These are phyloP conservation scores for Jatropha curcas DNA, from an alignment of 345 rosid species.

Conservation along the genomic window DNA sequence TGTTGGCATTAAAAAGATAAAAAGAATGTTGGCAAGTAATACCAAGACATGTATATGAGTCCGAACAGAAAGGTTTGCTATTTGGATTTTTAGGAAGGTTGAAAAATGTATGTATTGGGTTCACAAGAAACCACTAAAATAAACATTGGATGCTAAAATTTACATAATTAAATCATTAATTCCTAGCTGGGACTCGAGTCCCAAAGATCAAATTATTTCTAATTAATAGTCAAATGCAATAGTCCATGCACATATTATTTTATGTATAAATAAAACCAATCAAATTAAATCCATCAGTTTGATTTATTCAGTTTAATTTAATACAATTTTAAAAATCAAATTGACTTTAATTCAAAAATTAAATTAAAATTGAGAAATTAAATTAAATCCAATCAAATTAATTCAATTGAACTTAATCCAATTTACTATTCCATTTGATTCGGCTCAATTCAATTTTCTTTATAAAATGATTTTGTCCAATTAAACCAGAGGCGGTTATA, in stretches of 20 bases:
- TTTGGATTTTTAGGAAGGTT: not conserved
- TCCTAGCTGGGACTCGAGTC: not conserved
- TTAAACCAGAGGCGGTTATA: too few relatives aligned
- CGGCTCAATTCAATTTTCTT: too few relatives aligned
- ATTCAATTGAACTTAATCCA: too few relatives aligned
- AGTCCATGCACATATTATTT: not conserved
- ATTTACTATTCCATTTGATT: too few relatives aligned
- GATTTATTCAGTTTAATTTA: too few relatives aligned
- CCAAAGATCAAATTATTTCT: constrained; percentile 2
- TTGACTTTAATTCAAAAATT: too few relatives aligned
- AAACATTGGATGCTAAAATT: not conserved
- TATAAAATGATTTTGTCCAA: too few relatives aligned
- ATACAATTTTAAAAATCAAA: too few relatives aligned
- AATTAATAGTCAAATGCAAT: not conserved
- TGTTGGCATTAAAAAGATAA: not conserved
- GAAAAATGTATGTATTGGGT: not conserved
- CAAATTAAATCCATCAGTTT: too few relatives aligned
- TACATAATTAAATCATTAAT: not conserved
- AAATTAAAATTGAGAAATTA: too few relatives aligned
- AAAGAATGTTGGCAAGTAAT: not conserved
- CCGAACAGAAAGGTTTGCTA: not conserved
- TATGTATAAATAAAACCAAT: too few relatives aligned
- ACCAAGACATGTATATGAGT: constrained; percentile 7
- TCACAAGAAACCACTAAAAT: not conserved
- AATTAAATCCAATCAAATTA: too few relatives aligned